These are phyloP conservation scores for Dictyostelium discoideum DNA, from an alignment of 78 protist species.

Conservation along the genomic window dicty_2.7 NC_007090.3:4760501-4761000, in stretches of 20 bases:
- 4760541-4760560: too few species aligned
- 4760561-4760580: too few species aligned
- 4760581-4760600: too few species aligned
- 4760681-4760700: not conserved
- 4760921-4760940: not conserved
- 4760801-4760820: not conserved
- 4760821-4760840: not conserved
- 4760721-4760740: not conserved
- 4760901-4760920: not conserved
- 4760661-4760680: not conserved
- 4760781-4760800: not conserved
- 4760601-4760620: too few species aligned
- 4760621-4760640: too few species aligned
- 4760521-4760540: too few species aligned
- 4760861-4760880: not conserved
- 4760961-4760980: not conserved
- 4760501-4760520: too few species aligned
- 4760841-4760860: not conserved
- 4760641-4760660: not conserved
- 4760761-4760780: not conserved
- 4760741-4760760: not conserved
- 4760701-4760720: not conserved
- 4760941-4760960: not conserved
- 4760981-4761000: not conserved
- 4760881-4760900: not conserved